These are phyloP conservation scores for Cladophialophora exuberans DNA, from an alignment of 2,329 filamentous ascomycete species.

Conservation along the genomic window DNA sequence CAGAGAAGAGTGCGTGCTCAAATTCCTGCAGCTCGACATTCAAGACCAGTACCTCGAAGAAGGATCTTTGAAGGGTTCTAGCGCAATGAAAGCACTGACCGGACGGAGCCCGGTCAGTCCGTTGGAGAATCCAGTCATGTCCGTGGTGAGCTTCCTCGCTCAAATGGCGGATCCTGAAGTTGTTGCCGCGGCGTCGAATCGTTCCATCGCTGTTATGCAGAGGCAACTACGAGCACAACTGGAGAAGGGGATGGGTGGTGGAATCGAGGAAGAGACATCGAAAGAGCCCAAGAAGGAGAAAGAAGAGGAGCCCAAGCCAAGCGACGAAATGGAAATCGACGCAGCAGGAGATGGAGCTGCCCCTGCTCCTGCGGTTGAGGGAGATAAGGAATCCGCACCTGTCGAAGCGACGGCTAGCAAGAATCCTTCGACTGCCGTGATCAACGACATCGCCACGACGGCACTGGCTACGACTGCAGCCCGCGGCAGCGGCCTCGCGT, in stretches of 20 bases:
- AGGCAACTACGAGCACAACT: slow-evolving; percentile 77
- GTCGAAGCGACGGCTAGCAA: slow-evolving; percentile 40
- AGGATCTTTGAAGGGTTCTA: slow-evolving; percentile 62
- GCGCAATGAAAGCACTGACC: slow-evolving; percentile 70
- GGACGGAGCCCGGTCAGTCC: slow-evolving; percentile 88
- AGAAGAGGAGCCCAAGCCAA: slow-evolving; percentile 39
- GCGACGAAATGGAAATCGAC: slow-evolving; percentile 68
- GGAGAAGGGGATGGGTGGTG: slow-evolving; percentile 60
- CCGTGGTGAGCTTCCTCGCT: slow-evolving; percentile 91
- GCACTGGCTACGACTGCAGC: slow-evolving; percentile 85
- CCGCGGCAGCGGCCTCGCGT: slow-evolving; percentile 83
- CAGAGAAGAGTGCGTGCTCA: slow-evolving; percentile 92
- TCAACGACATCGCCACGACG: slow-evolving; percentile 66
- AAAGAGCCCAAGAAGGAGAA: slow-evolving; percentile 54
- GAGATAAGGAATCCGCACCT: no score
- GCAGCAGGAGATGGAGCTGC: no score
- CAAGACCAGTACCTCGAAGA: slow-evolving; percentile 95
- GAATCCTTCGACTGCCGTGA: slow-evolving; percentile 64
- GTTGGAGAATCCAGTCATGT: slow-evolving; percentile 94
- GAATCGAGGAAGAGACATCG: slow-evolving; percentile 54
- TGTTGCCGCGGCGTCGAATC: slow-evolving; percentile 86
- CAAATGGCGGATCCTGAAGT: slow-evolving; percentile 87
- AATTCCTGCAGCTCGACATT: slow-evolving; percentile 94
- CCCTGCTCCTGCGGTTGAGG: no score
- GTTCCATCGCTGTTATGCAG: slow-evolving; percentile 84